These are phyloP conservation scores for Xylaria sp. DNA, from an alignment of 495 filamentous ascomycete genomes.

Conservation along the genomic window DNA sequence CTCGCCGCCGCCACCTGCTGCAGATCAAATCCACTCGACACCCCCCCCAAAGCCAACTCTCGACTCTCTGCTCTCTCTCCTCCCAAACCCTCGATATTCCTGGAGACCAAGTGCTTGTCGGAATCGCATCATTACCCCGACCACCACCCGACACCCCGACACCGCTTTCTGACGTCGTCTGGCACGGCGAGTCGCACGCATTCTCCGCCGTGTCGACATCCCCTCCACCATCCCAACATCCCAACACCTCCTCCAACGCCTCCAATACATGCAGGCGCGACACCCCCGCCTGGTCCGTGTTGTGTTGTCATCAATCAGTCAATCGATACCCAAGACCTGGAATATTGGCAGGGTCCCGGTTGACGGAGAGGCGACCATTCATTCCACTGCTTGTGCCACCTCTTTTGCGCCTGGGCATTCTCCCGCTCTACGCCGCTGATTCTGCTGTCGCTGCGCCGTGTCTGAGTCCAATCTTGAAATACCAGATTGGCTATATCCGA, in stretches of 20 bases:
- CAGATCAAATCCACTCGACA: slow-evolving; percentile 19
- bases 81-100: slow-evolving; percentile 3
- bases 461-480: slow-evolving; percentile 20
- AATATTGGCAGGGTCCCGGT: slow-evolving; percentile 30
- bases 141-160: slow-evolving; percentile 7
- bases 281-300: slow-evolving; percentile 30
- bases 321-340: slow-evolving; percentile 28
- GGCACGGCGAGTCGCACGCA: slow-evolving; percentile 29
- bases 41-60: slow-evolving; percentile 18
- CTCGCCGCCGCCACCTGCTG: slow-evolving; percentile 17
- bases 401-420: background rate
- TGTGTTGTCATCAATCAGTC: slow-evolving; percentile 29
- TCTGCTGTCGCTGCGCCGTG: slow-evolving; percentile 20
- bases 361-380: slow-evolving; percentile 5
- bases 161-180: slow-evolving; percentile 27
- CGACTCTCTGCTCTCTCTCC: slow-evolving; percentile 4
- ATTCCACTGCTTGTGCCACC: background rate
- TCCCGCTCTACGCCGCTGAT: slow-evolving; percentile 15
- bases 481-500: slow-evolving; percentile 11
- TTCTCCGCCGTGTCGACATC: slow-evolving; percentile 17
- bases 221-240: too few species aligned
- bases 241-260: too few species aligned
- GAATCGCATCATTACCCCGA: slow-evolving; percentile 17
- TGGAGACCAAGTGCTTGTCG: slow-evolving; percentile 6
- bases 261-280: slow-evolving; percentile 18